phyloP scores from a whole-genome alignment of 2,329 filamentous ascomycete species.

The Exutisphaerella laricina region DNA sequence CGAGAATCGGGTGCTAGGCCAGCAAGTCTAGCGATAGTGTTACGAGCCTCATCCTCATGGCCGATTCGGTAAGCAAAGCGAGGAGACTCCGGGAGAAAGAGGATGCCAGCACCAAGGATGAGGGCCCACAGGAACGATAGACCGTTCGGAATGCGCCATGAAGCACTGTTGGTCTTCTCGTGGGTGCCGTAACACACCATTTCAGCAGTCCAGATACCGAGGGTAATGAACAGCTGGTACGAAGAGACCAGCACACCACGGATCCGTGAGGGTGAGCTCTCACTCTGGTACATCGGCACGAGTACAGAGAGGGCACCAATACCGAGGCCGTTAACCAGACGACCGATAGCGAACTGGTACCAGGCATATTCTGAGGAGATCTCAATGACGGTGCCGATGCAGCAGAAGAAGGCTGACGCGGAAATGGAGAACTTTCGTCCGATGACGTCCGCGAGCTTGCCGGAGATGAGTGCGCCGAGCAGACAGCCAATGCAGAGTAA shows the following conservation, averaged over 20 bases:
- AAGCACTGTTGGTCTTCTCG: slow-evolving; percentile 17
- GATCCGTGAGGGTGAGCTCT: slow-evolving; percentile 57
- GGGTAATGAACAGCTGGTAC: slow-evolving; percentile 44
- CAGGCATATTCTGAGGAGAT: slow-evolving; percentile 38
- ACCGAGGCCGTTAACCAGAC: slow-evolving; percentile 40
- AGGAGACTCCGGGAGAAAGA: slow-evolving; percentile 32
- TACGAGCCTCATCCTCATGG: slow-evolving; percentile 29
- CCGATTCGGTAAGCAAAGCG: slow-evolving; percentile 30
- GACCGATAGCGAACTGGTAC: slow-evolving; percentile 46
- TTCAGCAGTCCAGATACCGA: slow-evolving; percentile 37
- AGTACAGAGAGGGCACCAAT: slow-evolving; percentile 48
- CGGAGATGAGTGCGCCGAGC: slow-evolving; percentile 38
- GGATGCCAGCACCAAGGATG: slow-evolving; percentile 31
- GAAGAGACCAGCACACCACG: slow-evolving; percentile 57
- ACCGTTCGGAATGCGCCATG: slow-evolving; percentile 32
- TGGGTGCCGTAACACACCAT: slow-evolving; percentile 31
- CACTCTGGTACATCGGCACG: slow-evolving; percentile 63
- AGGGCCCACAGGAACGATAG: slow-evolving; percentile 31
- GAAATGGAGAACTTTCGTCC: slow-evolving; percentile 45
- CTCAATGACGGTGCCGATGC: slow-evolving; percentile 41
- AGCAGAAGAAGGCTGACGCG: slow-evolving; percentile 42
- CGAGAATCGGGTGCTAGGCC: slow-evolving; percentile 25
- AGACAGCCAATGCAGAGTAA: slow-evolving; percentile 44
- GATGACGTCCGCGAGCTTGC: slow-evolving; percentile 51
- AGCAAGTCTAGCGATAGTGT: slow-evolving; percentile 27